phyloP scores from a whole-genome alignment of 805 yeast genomes.

The Metschnikowia corniflorae region DNA sequence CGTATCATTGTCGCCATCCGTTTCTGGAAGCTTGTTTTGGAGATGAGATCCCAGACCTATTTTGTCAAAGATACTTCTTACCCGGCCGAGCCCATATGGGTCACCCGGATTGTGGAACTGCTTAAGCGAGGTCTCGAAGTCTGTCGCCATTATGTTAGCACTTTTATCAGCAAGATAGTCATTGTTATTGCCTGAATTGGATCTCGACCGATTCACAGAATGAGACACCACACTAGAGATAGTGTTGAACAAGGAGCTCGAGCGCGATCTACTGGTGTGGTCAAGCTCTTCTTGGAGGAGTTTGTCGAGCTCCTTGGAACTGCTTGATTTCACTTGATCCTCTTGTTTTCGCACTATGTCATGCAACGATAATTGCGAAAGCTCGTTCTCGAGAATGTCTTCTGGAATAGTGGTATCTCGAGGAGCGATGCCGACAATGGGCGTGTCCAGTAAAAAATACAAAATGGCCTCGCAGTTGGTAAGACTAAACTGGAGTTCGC shows the following conservation, averaged over 20 bases:
- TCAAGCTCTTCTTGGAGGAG: slow-evolving; percentile 13
- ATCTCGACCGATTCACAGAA: slow-evolving; percentile 24
- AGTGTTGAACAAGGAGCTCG: slow-evolving; percentile 37
- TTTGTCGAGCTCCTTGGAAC: slow-evolving; percentile 3
- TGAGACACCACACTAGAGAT: slow-evolving; percentile 32
- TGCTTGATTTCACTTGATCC: not conserved
- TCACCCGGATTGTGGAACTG: slow-evolving; percentile 9
- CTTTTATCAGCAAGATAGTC: slow-evolving; percentile 20
- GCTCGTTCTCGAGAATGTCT: slow-evolving; percentile 7
- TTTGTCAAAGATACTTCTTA: slow-evolving; percentile 35
- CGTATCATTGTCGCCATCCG: slow-evolving; percentile 5
- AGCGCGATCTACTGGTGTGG: slow-evolving; percentile 29
- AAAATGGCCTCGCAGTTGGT: slow-evolving; percentile 43
- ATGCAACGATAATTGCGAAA: slow-evolving; percentile 24
- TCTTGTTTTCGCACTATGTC: slow-evolving; percentile 21
- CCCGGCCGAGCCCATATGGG: slow-evolving; percentile 25
- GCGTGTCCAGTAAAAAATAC: slow-evolving; percentile 34
- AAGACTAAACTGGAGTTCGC: slow-evolving; percentile 37
- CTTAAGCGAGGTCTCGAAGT: slow-evolving; percentile 19
- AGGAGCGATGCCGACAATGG: slow-evolving; percentile 28
- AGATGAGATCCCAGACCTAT: slow-evolving; percentile 22
- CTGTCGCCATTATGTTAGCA: slow-evolving; percentile 21
- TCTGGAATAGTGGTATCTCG: slow-evolving; percentile 8
- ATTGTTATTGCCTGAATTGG: slow-evolving; percentile 30
- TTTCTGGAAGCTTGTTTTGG: slow-evolving; percentile 7